Percentiles rank a stretch among this genome's conserved stretches.
Conservation (phyloP, 1,139 yeast genomes). For the Fermentozyma sake region DNA sequence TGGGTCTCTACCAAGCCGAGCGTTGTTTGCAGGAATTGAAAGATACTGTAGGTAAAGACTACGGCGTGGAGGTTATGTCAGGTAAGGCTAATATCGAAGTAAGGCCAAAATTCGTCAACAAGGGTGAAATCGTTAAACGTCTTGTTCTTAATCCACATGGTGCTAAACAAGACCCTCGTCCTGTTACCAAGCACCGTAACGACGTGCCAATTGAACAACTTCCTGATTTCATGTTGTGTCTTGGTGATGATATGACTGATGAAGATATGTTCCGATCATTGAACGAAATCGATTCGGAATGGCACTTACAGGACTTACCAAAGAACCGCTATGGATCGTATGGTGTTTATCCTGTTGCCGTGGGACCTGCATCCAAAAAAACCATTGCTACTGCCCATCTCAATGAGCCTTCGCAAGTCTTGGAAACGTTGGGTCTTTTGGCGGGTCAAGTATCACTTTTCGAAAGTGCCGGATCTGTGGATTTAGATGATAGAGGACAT, state of each 20-base stretch:
- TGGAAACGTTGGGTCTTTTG: constrained; percentile 77
- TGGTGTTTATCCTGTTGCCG: constrained; percentile 84
- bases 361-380: constrained; percentile 89
- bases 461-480: constrained; percentile 73
- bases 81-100: constrained; percentile 97
- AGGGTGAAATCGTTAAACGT: constrained; percentile 91
- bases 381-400: constrained; percentile 88
- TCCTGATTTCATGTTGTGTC: constrained; percentile 82
- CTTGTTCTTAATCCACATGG: constrained; percentile 65
- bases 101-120: constrained; percentile 88
- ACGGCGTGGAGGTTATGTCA: constrained; percentile 93
- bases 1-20: constrained; percentile 82
- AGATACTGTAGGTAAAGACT: constrained; percentile 55
- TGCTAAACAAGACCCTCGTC: constrained; percentile 32
- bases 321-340: constrained; percentile 45
- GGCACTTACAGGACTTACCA: constrained; percentile 34
- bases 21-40: constrained; percentile 64
- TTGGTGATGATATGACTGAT: constrained; percentile 95
- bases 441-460: constrained; percentile 72
- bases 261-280: constrained; percentile 93
- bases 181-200: constrained; percentile 18
- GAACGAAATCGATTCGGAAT: constrained; percentile 51
- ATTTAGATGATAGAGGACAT: constrained; percentile 73
- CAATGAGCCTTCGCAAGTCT: constrained; percentile 78
- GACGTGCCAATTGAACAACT: constrained; percentile 42